A percentile compares a stretch with the other conserved stretches of the same genome.
phyloP scores from a whole-genome alignment of 345 rosid genomes.

The Reutealis trisperma region DNA sequence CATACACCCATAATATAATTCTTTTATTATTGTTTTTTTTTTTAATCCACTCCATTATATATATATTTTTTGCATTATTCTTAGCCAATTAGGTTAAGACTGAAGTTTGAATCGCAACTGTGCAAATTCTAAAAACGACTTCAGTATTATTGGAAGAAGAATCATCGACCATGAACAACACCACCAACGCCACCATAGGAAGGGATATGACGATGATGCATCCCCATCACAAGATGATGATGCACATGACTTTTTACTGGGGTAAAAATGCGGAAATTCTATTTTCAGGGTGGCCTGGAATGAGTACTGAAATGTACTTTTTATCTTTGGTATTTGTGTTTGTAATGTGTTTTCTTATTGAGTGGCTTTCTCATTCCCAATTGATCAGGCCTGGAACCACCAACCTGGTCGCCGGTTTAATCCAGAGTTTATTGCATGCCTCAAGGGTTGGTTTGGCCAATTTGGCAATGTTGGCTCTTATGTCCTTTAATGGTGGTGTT shows the following conservation, averaged over 20 bases:
- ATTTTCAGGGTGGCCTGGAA: constrained; percentile 75
- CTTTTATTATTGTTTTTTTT: too few relatives aligned
- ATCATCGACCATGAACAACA: too few relatives aligned
- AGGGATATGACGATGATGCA: constrained; percentile 43
- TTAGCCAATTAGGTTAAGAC: too few relatives aligned
- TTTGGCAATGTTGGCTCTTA: constrained; percentile 78
- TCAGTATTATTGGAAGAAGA: too few relatives aligned
- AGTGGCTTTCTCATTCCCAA: constrained; percentile 53
- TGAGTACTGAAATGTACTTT: constrained; percentile 50
- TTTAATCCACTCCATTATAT: too few relatives aligned
- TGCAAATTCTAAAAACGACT: too few relatives aligned
- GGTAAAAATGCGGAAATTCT: constrained; percentile 58
- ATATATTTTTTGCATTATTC: too few relatives aligned
- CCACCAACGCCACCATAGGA: too few relatives aligned
- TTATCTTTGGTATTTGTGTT: constrained; percentile 53
- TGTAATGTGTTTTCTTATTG: constrained; percentile 42
- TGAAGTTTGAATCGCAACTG: too few relatives aligned
- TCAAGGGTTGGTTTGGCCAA: constrained; percentile 58
- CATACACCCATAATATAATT: too few relatives aligned
- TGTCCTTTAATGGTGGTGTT: constrained; percentile 86
- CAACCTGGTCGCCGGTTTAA: constrained; percentile 42
- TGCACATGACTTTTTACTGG: constrained; percentile 67
- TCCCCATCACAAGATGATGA: constrained; percentile 18
- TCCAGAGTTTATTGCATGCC: constrained; percentile 48
- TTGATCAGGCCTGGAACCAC: constrained; percentile 28